These are phyloP conservation scores for Solanum arcanum DNA, from an alignment of 257 asterid species.

Conservation along the genomic window DNA sequence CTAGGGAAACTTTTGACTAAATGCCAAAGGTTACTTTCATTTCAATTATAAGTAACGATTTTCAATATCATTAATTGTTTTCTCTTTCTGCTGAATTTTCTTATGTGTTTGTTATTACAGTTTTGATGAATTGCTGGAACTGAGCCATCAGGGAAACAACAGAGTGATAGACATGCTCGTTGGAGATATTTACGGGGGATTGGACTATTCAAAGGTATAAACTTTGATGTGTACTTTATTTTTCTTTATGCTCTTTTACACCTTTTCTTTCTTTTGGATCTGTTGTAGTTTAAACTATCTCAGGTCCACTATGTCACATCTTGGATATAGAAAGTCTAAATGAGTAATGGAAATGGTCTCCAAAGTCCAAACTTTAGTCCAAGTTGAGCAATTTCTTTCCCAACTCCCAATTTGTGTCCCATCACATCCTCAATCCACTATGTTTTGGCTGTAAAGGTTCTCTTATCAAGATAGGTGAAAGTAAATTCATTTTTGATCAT, in stretches of 20 bases:
- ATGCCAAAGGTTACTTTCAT: slow-evolving; percentile 64
- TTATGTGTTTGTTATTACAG: slow-evolving; percentile 26
- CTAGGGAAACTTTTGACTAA: slow-evolving; percentile 87
- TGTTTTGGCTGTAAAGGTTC: neutral
- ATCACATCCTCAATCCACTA: neutral
- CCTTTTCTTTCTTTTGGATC: neutral
- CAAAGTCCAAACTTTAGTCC: neutral
- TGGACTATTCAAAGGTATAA: slow-evolving; percentile 63
- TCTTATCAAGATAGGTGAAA: neutral
- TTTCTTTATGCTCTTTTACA: neutral
- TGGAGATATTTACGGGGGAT: slow-evolving; percentile 91
- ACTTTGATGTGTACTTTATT: neutral
- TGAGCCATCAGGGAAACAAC: slow-evolving; percentile 84
- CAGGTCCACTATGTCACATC: neutral
- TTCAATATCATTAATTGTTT: neutral
- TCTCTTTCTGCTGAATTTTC: neutral
- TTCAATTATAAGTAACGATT: neutral
- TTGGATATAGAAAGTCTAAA: neutral
- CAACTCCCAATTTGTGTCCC: neutral
- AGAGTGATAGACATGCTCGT: slow-evolving; percentile 92
- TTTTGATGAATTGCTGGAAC: slow-evolving; percentile 78
- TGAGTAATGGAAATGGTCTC: neutral
- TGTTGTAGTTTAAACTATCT: neutral
- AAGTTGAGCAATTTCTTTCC: neutral
- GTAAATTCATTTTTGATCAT: neutral